Base-by-base conservation (phyloP, 306 rosid species). In the Quercus agrifolia region DNA sequence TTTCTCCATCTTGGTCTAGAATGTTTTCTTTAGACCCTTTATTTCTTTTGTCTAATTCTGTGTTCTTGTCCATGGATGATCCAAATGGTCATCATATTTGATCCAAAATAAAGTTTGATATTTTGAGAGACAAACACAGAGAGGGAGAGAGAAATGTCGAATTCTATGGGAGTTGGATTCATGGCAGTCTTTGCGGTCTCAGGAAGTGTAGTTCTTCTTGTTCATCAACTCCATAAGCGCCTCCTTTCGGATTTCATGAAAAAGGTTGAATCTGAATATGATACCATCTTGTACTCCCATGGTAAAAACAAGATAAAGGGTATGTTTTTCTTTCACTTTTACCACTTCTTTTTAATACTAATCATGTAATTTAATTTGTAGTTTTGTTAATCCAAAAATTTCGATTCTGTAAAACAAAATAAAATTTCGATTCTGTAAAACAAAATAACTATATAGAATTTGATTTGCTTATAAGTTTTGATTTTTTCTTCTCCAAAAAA, bases 171-270 rank as follows among this genome's bases (percentile, higher is more conserved):
- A 76, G 83, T 76, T 18, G 97, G 98, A 3, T 77, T 93, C 75
- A 79, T 91, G 93, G 98, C 94, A 54, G 97, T 91, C 0, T 84
- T 93, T 75, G 97, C 97, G 1, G 97, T 93, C 0, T 88, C 97
- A 0, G 97, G 94, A 71, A 88, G 97, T 84, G 83, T 91, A 54
- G 92, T 84, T 64, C 76, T 93, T 30, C 82, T 93, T 78, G 87
- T 80, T 38, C 93, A 91, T 76, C 97, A 91, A 82, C 81, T 87
- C 73, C 93, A 93, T 58, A 93, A 91, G 74, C 93, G 93, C 54
- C 49, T 93, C 66, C 82, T 90, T 77, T 90, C 97, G 20, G 85
- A 87, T 82, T 91, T 93, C 88, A 91, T 93, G 93, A 83, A 87
- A 79, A 82, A 85, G 71, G 63, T 93, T 41, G 97, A 91, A 71